Conservation (phyloP, 257 asterid genomes). For the Solanum clarkiae region DNA sequence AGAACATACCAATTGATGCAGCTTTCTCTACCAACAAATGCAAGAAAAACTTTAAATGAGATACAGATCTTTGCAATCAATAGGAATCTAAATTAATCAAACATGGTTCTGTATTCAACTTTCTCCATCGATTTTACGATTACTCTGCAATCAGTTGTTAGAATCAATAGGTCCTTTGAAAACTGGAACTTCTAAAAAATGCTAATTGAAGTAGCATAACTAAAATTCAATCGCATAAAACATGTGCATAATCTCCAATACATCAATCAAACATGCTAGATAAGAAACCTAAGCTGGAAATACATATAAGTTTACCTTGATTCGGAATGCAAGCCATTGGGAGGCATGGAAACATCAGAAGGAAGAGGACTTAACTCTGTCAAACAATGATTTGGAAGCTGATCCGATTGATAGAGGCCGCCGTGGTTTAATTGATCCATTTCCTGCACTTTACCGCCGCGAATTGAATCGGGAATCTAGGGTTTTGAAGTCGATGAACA, state of each 20-base stretch:
- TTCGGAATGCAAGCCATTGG: constrained; percentile 32
- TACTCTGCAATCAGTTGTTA: no score
- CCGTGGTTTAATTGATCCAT: constrained; percentile 55
- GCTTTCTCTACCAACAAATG: neutral
- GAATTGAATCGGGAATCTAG: neutral
- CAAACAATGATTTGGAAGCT: constrained; percentile 28
- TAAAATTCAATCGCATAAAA: neutral
- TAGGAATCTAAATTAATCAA: neutral
- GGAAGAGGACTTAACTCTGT: constrained; percentile 28
- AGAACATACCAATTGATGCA: neutral
- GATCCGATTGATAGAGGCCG: constrained; percentile 34
- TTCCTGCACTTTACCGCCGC: neutral
- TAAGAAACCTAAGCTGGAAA: neutral
- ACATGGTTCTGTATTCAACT: neutral
- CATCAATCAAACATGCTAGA: neutral
- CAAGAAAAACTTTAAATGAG: neutral
- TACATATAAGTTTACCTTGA: constrained; percentile 23
- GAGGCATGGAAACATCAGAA: constrained; percentile 21
- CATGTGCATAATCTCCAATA: neutral
- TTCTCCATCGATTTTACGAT: neutral
- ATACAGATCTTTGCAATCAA: neutral
- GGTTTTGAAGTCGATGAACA: neutral
- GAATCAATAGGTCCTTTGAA: no score
- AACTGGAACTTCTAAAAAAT: neutral
- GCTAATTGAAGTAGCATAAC: neutral